These are phyloP conservation scores for Lactarius quietus DNA, from an alignment of 768 basidiomycete species.

Conservation along the genomic window DNA sequence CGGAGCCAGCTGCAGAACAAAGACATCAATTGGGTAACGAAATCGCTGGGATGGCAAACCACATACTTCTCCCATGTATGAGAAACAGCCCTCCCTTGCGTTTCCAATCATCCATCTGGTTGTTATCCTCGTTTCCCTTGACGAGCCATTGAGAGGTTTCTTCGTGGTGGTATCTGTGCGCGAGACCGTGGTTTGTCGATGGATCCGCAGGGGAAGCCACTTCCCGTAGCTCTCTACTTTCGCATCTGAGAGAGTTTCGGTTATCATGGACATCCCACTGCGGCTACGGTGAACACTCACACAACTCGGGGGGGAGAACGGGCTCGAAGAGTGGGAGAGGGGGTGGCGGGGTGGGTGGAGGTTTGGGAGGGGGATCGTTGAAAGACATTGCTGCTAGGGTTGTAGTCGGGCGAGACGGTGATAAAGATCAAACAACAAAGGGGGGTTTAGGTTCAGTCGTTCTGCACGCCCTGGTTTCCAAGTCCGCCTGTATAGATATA, in stretches of 20 bases:
- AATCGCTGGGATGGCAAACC: background rate
- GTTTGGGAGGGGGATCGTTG: background rate
- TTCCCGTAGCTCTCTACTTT: constrained; percentile 5
- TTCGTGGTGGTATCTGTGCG: constrained; percentile 2
- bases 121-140: background rate
- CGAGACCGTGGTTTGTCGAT: constrained; percentile 9
- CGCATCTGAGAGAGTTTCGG: background rate
- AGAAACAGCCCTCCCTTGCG: constrained; percentile 5
- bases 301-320: constrained; percentile 4
- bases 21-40: background rate
- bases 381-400: background rate
- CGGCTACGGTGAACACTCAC: background rate
- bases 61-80: constrained; percentile 12
- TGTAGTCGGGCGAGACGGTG: background rate
- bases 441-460: constrained; percentile 4
- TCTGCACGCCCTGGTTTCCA: constrained; percentile 14
- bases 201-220: constrained; percentile 20
- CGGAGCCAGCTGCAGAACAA: constrained; percentile 8
- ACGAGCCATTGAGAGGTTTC: constrained; percentile 13
- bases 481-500: constrained; percentile 15
- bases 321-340: constrained; percentile 3
- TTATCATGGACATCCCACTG: background rate
- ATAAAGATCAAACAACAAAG: constrained; percentile 4
- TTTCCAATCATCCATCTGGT: constrained; percentile 12
- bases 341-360: background rate